These are phyloP conservation scores for Diplogelasinospora grovesii DNA, from an alignment of 495 filamentous ascomycete species.

Conservation along the genomic window DNA sequence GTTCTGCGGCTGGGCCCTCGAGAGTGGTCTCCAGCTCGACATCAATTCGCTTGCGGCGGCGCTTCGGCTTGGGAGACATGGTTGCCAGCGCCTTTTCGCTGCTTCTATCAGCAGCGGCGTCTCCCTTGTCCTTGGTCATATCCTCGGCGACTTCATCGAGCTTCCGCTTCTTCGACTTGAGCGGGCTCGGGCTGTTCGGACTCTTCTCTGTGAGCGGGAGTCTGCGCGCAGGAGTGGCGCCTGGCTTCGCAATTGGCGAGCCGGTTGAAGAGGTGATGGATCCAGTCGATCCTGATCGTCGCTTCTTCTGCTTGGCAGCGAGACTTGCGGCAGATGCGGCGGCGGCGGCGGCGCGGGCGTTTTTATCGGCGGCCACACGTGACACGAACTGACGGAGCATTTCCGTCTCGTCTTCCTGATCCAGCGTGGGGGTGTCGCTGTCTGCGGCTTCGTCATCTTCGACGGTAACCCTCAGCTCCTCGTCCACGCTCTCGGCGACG, in stretches of 20 bases:
- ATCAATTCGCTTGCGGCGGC: conserved; percentile 18
- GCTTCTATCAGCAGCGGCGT: too few relatives aligned
- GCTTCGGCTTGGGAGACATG: conserved; percentile 20
- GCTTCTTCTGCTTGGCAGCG: conserved; percentile 14
- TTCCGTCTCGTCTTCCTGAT: conserved; percentile 36
- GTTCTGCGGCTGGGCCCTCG: background rate
- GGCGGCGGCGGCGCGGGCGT: conserved; percentile 27
- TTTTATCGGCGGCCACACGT: conserved; percentile 40
- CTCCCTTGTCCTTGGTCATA: conserved; percentile 4
- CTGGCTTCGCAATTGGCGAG: conserved; percentile 24
- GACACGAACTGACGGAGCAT: conserved; percentile 41
- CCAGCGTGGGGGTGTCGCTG: conserved; percentile 22
- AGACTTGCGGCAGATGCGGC: conserved; percentile 15
- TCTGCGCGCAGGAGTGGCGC: conserved; percentile 25
- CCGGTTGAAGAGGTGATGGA: conserved; percentile 19
- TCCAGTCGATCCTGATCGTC: conserved; percentile 18
- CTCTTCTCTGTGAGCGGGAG: conserved; percentile 32
- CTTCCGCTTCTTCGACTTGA: conserved; percentile 34
- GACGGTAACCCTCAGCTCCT: conserved; percentile 16
- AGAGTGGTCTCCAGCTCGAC: background rate
- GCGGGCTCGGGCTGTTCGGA: conserved; percentile 29
- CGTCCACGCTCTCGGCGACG: conserved; percentile 10
- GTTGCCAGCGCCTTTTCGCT: too few relatives aligned
- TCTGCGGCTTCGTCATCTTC: conserved; percentile 5
- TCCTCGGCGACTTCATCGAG: conserved; percentile 15